Evolutionary conservation across 106 monocot species (phyloP), one percentile per base, ranked within the genome.

Genomic region (Dendrobium catenatum): DNA sequence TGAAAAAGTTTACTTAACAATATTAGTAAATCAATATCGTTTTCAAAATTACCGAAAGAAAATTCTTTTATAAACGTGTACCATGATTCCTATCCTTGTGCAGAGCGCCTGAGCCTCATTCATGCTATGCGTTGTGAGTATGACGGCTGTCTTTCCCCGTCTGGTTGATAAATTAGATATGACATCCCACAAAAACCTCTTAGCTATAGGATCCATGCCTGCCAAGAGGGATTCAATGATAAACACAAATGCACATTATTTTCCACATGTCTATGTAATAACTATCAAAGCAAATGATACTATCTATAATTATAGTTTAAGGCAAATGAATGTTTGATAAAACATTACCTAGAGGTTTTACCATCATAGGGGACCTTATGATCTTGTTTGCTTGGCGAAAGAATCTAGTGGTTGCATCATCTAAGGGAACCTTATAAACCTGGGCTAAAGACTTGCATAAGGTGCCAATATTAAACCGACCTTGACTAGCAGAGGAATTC

Each of bases 151-250:
- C 79, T 93, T 95, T 84, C 93, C 95, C 75, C 75, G 80, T 82
- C 91, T 86, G 22, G 95, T 95, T 77, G 95, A 93, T 77, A 95
- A 82, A 55, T 86, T 86, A 79, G 95, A 91, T 79, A 95, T 95
- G 48, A 95, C 95, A 72, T 95, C 89, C 95, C 93, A 95, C 93
- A 95, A 93, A 78, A 95, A 95, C 68, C 95, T 80, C 82, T 89
- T 95, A 68, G 95, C 95, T 85, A 93, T 84, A 59, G 95, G 95
- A 91, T 95, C 95, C 95, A 93, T 93, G 72, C 93, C 95, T 90
- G 47, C 18, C 22, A 22, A 81, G 19, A 43, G 5, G 15, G 64
- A 80, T 24, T 77, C n/a, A 72, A 42, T 19, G 15, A 81, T 41
- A 11, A 66, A n/a, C 41, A 77, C 27, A 66, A 33, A 22, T 22